Evolutionary conservation across 768 basidiomycete species (phyloP).

Genomic region (Russula virescens): DNA sequence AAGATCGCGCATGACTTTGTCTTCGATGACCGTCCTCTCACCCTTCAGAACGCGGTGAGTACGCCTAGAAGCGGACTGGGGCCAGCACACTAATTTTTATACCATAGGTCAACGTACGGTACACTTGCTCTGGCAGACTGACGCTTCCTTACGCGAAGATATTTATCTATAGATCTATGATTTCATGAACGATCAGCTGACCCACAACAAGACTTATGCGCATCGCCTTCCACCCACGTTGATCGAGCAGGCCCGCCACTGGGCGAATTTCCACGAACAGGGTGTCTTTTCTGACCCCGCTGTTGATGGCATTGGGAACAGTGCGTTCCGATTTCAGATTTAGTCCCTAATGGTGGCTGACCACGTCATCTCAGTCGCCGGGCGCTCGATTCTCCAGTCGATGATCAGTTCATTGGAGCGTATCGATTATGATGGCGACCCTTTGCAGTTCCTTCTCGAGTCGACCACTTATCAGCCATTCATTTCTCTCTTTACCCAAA

Average conservation of each 20-base stretch:
- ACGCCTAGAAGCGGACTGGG: neutral
- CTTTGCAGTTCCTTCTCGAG: constrained; percentile 71
- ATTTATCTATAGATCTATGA: constrained; percentile 54
- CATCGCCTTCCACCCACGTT: constrained; percentile 75
- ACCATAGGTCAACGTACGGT: constrained; percentile 68
- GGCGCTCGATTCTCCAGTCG: constrained; percentile 69
- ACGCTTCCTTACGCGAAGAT: neutral
- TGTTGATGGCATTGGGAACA: constrained; percentile 68
- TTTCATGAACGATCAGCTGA: constrained; percentile 67
- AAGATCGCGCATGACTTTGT: constrained; percentile 60
- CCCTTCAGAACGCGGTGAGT: constrained; percentile 65
- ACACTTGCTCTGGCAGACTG: neutral
- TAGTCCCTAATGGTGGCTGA: neutral
- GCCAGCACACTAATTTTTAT: constrained; percentile 21
- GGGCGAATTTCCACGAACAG: constrained; percentile 77
- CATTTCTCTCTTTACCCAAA: constrained; percentile 80
- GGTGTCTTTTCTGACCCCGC: constrained; percentile 62
- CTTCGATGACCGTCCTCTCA: constrained; percentile 54
- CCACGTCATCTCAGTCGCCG: constrained; percentile 54
- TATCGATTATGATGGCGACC: constrained; percentile 74
- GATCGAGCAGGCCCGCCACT: constrained; percentile 64
- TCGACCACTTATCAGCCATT: constrained; percentile 88
- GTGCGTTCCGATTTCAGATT: constrained; percentile 39
- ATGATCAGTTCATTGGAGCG: constrained; percentile 67
- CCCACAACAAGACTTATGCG: constrained; percentile 78